Evolutionary conservation across 768 basidiomycete species (phyloP).

Genomic region (Mycena alexandri): DNA sequence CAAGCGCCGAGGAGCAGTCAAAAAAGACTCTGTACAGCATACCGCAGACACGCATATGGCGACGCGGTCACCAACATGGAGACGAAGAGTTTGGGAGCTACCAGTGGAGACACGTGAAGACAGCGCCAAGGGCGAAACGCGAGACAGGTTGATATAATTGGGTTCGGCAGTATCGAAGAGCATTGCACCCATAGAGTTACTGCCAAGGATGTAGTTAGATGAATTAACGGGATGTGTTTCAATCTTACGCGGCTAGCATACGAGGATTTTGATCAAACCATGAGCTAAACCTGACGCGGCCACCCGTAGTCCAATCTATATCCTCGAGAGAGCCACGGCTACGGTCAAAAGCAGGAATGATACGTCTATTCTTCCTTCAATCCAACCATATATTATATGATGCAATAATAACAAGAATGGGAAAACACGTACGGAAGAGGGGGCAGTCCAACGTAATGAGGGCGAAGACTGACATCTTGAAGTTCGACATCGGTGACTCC

Average conservation of each 20-base stretch:
- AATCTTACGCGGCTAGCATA: neutral
- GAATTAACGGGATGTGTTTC: no score
- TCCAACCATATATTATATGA: no score
- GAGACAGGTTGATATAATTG: neutral
- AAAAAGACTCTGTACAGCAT: neutral
- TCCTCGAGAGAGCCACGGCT: neutral
- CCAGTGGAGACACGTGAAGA: neutral
- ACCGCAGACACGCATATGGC: neutral
- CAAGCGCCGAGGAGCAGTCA: neutral
- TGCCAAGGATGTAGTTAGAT: no score
- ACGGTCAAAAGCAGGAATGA: neutral
- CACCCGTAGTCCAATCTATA: neutral
- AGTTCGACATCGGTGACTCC: neutral
- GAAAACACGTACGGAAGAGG: no score
- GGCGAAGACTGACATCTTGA: neutral
- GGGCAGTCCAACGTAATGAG: neutral
- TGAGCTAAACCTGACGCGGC: neutral
- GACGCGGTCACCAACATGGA: neutral
- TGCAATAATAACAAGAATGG: no score
- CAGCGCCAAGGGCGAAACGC: neutral
- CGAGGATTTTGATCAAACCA: neutral
- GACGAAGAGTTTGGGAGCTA: neutral
- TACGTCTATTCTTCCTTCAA: neutral
- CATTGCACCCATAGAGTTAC: conserved; percentile 2
- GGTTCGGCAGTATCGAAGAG: neutral